Base-by-base conservation (phyloP, 2,329 filamentous ascomycete genomes). In the Colletotrichum neosansevieriae region DNA sequence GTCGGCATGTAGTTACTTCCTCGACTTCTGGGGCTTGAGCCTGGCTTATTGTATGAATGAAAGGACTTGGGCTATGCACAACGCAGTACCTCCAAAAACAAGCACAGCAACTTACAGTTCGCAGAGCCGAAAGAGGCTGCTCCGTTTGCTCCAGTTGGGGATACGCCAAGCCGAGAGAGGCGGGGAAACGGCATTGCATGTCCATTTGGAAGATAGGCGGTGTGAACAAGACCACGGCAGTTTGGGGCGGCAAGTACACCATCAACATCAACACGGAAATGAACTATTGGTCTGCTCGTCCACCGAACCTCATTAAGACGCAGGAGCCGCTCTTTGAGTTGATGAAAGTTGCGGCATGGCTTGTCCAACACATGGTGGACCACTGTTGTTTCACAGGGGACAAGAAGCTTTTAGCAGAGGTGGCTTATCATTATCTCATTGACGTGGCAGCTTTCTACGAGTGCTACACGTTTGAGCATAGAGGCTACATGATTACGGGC, bases 211-310 rank as follows among this genome's bases (percentile, higher is more conserved):
- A 29, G 24, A 29, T 6, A 29, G 24, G 24, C 24, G 24, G 24
- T 29, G 24, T 29, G 21, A 72, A 75, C 10, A 74, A 75, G 0
- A 74, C 73, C 12, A 71, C 70, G 0, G 75, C 76, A 0, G 74
- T 81, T 0, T 83, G 81, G 81, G 78, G 78, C 5, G 76, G 76
- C 49, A 82, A 81, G 69, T 83, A 78, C 68, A 82, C 81, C 3
- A 76, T 81, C 64, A 83, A 83, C 70, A 81, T 82, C 72, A 83
- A 83, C 59, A 70, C 78, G 2, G 74, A 82, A 69, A 77, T 77
- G 74, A 82, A 82, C 71, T 82, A 83, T 69, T 82, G 79, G 80
- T 76, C 76, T 0, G 75, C 74, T 1, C 73, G 75, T 5, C 63
- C 74, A 3, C 76, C 75, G 4, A 77, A 76, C 4, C 70, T 81